Evolutionary conservation across 768 basidiomycete genomes (phyloP).

Genomic region (Clavulina sp.): DNA sequence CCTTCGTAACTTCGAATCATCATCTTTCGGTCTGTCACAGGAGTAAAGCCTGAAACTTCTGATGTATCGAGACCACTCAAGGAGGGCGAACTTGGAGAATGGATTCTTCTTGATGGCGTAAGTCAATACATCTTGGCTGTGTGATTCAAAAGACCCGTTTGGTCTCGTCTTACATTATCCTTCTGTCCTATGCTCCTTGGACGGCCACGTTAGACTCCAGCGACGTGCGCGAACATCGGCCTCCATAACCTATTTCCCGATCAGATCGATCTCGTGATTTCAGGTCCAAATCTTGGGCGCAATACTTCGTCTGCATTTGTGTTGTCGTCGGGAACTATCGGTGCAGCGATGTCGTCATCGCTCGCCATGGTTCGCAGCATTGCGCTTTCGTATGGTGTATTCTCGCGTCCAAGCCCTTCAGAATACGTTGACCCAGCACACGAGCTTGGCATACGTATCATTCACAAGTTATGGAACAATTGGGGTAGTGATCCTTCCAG

Average conservation of each 20-base stretch:
- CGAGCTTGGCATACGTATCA: constrained; percentile 43
- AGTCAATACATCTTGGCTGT: constrained; percentile 10
- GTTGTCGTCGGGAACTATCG: constrained; percentile 82
- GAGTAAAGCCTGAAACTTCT: constrained; percentile 54
- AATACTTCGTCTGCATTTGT: constrained; percentile 82
- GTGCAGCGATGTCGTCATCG: constrained; percentile 70
- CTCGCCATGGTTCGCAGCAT: constrained; percentile 58
- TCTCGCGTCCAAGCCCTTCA: constrained; percentile 47
- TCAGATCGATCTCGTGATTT: constrained; percentile 79
- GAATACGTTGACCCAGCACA: constrained; percentile 55
- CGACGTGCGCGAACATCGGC: constrained; percentile 80
- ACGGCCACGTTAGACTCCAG: constrained; percentile 47
- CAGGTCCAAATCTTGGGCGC: constrained; percentile 72
- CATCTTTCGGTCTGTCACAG: constrained; percentile 20
- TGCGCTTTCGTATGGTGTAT: constrained; percentile 75
- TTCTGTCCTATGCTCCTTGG: not conserved
- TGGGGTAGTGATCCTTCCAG: constrained; percentile 61
- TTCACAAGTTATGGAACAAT: constrained; percentile 58
- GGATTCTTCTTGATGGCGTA: constrained; percentile 82
- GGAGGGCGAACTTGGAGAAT: constrained; percentile 69
- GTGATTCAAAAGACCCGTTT: not conserved
- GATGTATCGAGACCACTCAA: constrained; percentile 43
- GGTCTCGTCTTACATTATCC: constrained; percentile 2
- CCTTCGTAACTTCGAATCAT: not conserved
- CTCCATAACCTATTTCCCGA: constrained; percentile 76